Base-by-base conservation (phyloP, 768 basidiomycete genomes). In the Boletus speciosus region DNA sequence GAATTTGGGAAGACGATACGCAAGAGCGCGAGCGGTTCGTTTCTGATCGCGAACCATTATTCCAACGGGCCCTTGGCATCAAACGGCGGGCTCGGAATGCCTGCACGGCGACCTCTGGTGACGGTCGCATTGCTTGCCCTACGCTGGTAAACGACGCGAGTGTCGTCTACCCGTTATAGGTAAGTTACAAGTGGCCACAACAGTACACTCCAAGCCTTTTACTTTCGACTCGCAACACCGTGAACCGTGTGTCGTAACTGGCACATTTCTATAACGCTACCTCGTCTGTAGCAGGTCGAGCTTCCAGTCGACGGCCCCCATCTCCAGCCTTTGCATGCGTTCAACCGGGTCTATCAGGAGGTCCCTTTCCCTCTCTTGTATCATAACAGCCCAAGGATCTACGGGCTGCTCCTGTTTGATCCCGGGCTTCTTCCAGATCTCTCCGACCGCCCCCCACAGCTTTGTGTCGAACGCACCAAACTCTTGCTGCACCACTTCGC, bases 401-500 rank as follows among this genome's bases (percentile, higher is more conserved):
- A 52, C 57, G 3, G 63, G 58, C 9, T 57, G 63, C 19, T 64
- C 70, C 19, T 69, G 72, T 11, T 69, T 57, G 6, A 8, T 35
- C 25, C 31, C 58, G 10, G 74, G 57, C 58, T 74, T 77, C 47
- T 70, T 74, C 90, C 90, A 93, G 9, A 88, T 78, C 53, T 82
- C 83, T 14, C 86, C 82, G 14, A 91, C 64, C 6, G 80, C 79
- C n/a, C 73, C 72, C 10, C 72, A 68, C 12, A 89, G 62, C 69
- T 87, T 85, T 27, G 56, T 59, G 56, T 85, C 80, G 55, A 94
- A 86, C 0, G 70, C 67, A 4, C 60, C 55, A 1, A 92, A 70
- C 41, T 84, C 81, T 5, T 71, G 62, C 66, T 96, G 92, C 53
- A 97, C 71, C 2, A 70, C 73, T 36, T 66, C 59, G 0, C 86